Evolutionary conservation across 306 rosid genomes (phyloP), one percentile per base, ranked within the genome.

Genomic region (Vicia villosa): DNA sequence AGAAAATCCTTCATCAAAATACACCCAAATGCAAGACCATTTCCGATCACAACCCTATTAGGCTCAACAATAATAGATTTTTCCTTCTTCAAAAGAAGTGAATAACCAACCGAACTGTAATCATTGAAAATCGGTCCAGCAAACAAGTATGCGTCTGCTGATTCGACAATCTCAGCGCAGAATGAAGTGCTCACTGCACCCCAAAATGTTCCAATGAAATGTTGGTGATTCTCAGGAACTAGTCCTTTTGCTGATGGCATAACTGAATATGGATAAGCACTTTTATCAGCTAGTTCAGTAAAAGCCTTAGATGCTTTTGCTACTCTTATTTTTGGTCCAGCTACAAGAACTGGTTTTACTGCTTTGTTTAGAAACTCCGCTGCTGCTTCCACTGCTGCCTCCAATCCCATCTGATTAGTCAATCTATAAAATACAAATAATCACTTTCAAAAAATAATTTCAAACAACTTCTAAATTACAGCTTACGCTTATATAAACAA

Each of bases 231-330:
- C 62, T 86, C 91, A 5, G 86, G 88, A 6, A 83, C 81, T 9
- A 73, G 68, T n/a, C 91, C 91, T 61, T 86, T 86, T 6, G 88
- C 91, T 11, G 86, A 81, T 73, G 91, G 91, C 91, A 83, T 83
- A 16, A 81, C 84, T 10, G 86, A 63, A 61, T 16, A 15, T 20
- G 91, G 75, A 62, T 78, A 83, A 5, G 86, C 88, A 67, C 76
- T 40, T 66, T 83, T 78, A 81, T 86, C 86, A 20, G 88, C 91
- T 5, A 83, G 77, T 19, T 81, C 84, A 68, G 76, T 75, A 70
- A 83, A 81, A 7, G 87, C 81, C 1, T 76, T 57, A 20, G 45
- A 0, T 7, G 88, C 91, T 68, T 86, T 81, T 0, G 91, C 38
- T 1, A 34, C 38, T 34, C 38, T 34, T 34, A 34, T 2, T 8